Evolutionary conservation across 768 basidiomycete genomes (phyloP).

Genomic region (Hortiboletus flavorubellus): DNA sequence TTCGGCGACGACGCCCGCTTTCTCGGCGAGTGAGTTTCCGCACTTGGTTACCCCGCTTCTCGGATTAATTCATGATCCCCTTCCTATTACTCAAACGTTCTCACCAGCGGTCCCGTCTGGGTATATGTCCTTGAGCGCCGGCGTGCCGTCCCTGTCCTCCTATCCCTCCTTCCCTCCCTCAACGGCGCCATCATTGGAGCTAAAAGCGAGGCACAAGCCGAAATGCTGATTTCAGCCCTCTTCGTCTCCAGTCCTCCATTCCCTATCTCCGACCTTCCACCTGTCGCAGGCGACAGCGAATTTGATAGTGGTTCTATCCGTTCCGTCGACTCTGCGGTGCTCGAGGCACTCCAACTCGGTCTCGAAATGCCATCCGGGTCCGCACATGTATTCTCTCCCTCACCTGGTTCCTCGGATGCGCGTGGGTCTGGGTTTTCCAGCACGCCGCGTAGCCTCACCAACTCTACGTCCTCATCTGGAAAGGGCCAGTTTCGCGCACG

Average conservation of each 20-base stretch:
- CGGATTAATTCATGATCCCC: slow-evolving; percentile 6
- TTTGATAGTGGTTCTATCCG: slow-evolving; percentile 35
- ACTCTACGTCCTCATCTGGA: slow-evolving; percentile 37
- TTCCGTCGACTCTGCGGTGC: slow-evolving; percentile 46
- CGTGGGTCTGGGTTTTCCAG: slow-evolving; percentile 21
- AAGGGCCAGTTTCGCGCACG: slow-evolving; percentile 65
- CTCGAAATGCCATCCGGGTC: slow-evolving; percentile 41
- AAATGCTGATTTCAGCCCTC: slow-evolving; percentile 72
- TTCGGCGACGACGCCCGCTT: slow-evolving; percentile 76
- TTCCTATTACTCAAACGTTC: slow-evolving; percentile 1
- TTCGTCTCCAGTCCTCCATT: slow-evolving; percentile 85
- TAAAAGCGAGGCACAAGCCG: slow-evolving; percentile 61
- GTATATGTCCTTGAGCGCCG: slow-evolving; percentile 85
- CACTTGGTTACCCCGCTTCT: neutral
- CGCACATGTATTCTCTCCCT: slow-evolving; percentile 40
- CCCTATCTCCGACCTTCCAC: slow-evolving; percentile 61
- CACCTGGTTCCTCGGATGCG: slow-evolving; percentile 21
- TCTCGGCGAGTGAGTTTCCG: slow-evolving; percentile 65
- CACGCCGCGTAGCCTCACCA: slow-evolving; percentile 30
- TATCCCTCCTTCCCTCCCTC: slow-evolving; percentile 64
- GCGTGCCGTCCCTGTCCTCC: slow-evolving; percentile 77
- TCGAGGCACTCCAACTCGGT: slow-evolving; percentile 41
- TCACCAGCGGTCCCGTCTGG: slow-evolving; percentile 77
- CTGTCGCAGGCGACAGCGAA: slow-evolving; percentile 34
- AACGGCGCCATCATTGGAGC: slow-evolving; percentile 68